Percentiles rank a stretch among this genome's conserved stretches.
phyloP scores from a whole-genome alignment of 1,284 basidiomycete species.

The Blastosporella zonata region DNA sequence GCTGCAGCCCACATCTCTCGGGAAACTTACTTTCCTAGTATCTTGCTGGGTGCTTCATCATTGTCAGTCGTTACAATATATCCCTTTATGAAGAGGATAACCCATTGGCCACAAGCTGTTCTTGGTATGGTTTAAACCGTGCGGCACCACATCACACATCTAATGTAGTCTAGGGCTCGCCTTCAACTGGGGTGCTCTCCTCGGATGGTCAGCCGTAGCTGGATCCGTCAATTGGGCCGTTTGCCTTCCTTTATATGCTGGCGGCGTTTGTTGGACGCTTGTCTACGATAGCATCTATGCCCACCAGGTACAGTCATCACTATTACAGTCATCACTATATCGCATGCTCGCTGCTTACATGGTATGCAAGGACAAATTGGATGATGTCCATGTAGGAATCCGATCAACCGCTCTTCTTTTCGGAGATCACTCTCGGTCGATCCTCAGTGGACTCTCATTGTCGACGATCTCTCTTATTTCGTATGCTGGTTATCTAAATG shows the following conservation, averaged over 20 bases:
- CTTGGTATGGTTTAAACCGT: constrained; percentile 58
- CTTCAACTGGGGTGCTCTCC: constrained; percentile 96
- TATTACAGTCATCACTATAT: constrained; percentile 2
- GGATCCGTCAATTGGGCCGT: constrained; percentile 82
- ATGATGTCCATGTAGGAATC: constrained; percentile 88
- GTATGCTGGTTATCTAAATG: constrained; percentile 78
- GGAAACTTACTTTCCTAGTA: constrained; percentile 47
- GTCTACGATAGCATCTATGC: constrained; percentile 99
- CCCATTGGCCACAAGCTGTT: constrained; percentile 95
- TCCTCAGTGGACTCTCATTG: constrained; percentile 70
- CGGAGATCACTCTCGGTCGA: constrained; percentile 70
- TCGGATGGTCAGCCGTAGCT: constrained; percentile 95
- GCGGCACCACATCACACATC: background rate
- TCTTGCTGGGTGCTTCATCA: constrained; percentile 88
- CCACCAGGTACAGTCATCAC: constrained; percentile 88
- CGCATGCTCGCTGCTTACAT: constrained; percentile 8
- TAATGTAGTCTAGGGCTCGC: constrained; percentile 63
- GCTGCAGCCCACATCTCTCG: background rate
- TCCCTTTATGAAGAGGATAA: constrained; percentile 97
- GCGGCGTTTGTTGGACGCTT: constrained; percentile 90
- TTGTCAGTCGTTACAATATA: constrained; percentile 87
- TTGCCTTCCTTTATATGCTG: constrained; percentile 86
- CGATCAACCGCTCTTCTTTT: constrained; percentile 95
- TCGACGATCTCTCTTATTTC: constrained; percentile 76
- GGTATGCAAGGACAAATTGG: constrained; percentile 77